Conservation (phyloP, 352 stramenopile species). For the Peronosclerospora sorghi region DNA sequence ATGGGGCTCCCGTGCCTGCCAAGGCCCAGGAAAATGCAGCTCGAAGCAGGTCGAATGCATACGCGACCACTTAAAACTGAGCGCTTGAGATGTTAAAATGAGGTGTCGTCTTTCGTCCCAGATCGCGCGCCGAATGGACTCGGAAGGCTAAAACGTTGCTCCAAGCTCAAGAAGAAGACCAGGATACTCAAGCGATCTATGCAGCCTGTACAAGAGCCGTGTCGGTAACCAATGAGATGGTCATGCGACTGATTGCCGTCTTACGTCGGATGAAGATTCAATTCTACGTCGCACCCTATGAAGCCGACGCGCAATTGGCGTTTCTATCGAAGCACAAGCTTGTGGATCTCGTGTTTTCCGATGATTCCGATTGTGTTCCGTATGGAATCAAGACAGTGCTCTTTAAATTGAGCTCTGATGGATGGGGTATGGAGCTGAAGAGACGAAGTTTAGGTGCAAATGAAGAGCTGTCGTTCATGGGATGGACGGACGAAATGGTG, state of each 20-base stretch:
- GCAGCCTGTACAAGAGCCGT: constrained; percentile 46
- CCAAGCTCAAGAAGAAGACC: constrained; percentile 10
- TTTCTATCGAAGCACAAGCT: constrained; percentile 72
- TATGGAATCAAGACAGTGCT: constrained; percentile 89
- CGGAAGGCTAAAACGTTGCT: constrained; percentile 27
- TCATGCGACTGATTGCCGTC: constrained; percentile 42
- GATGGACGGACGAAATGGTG: constrained; percentile 83
- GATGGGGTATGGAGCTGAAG: constrained; percentile 83
- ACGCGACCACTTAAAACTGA: background rate
- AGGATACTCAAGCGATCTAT: constrained; percentile 10
- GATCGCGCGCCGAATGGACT: constrained; percentile 29
- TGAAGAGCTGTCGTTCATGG: constrained; percentile 71
- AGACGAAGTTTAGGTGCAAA: constrained; percentile 65
- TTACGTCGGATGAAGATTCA: constrained; percentile 61
- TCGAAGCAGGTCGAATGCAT: constrained; percentile 29
- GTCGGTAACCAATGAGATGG: constrained; percentile 66
- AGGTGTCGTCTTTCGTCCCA: constrained; percentile 4
- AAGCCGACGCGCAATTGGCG: constrained; percentile 95
- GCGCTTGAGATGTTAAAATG: background rate
- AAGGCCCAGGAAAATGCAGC: constrained; percentile 61
- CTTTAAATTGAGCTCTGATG: constrained; percentile 93
- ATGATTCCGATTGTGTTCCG: constrained; percentile 92
- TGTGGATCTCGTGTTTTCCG: constrained; percentile 91
- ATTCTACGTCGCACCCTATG: constrained; percentile 95
- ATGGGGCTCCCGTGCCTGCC: constrained; percentile 84